Evolutionary conservation across 495 filamentous ascomycete genomes (phyloP).

Genomic region (Barbatosphaeria neglecta): DNA sequence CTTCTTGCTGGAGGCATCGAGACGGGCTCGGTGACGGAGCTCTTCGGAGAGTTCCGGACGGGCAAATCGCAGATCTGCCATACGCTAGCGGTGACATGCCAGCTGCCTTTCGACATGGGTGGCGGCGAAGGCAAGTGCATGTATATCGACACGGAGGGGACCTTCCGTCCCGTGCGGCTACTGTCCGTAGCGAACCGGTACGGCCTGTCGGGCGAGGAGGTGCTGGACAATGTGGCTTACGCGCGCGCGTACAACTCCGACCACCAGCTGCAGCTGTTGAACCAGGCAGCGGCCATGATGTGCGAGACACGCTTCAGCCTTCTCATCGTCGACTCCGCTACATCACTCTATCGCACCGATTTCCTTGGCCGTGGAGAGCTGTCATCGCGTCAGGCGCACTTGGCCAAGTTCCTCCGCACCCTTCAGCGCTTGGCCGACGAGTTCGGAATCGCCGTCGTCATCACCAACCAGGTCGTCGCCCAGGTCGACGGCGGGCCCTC

Average conservation of each 20-base stretch:
- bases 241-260: conserved; percentile 97
- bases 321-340: conserved; percentile 89
- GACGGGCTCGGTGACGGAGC: conserved; percentile 95
- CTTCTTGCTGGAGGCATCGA: conserved; percentile 89
- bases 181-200: conserved; percentile 88
- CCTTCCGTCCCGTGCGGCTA: conserved; percentile 83
- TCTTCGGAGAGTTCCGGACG: conserved; percentile 96
- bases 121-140: conserved; percentile 96
- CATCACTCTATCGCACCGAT: conserved; percentile 88
- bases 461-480: conserved; percentile 96
- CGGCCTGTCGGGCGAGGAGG: conserved; percentile 89
- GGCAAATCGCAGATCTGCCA: conserved; percentile 98
- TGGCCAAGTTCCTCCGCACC: conserved; percentile 95
- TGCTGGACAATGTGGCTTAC: conserved; percentile 95
- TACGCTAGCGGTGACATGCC: conserved; percentile 95
- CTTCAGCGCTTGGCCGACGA: conserved; percentile 91
- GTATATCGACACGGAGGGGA: conserved; percentile 98
- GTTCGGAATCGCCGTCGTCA: conserved; percentile 96
- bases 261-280: conserved; percentile 87
- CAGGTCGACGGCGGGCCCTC: conserved; percentile 94
- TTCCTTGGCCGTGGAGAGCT: conserved; percentile 92
- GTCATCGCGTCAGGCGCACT: conserved; percentile 76
- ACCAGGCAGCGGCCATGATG: conserved; percentile 97
- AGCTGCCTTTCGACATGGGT: conserved; percentile 96
- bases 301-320: conserved; percentile 95